These are phyloP conservation scores for Hypomontagnella submonticulosa DNA, from an alignment of 495 filamentous ascomycete species.

Conservation along the genomic window DNA sequence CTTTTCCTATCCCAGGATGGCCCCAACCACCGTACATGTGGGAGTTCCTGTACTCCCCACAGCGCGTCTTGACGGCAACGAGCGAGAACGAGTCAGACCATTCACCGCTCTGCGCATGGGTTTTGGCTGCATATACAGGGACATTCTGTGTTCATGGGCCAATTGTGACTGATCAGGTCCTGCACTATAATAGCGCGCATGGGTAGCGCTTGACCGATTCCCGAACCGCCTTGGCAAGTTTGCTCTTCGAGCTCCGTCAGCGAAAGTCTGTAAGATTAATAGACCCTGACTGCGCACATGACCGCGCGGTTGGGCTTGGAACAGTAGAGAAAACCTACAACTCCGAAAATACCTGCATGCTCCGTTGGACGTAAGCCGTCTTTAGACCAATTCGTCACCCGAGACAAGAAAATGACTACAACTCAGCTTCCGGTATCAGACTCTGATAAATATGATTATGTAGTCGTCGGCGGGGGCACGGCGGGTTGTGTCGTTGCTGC, in stretches of 20 bases:
- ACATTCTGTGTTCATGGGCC: conserved; percentile 6
- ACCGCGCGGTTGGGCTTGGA: conserved; percentile 1
- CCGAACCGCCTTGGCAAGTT: conserved; percentile 40
- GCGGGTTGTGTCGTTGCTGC: conserved; percentile 84
- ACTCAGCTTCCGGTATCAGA: conserved; percentile 67
- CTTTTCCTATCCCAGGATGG: conserved; percentile 27
- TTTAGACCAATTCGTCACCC: conserved; percentile 1
- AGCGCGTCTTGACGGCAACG: conserved; percentile 3
- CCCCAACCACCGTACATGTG: conserved; percentile 24
- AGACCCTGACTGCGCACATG: conserved; percentile 26
- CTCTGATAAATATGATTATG: conserved; percentile 79
- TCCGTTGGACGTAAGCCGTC: conserved; percentile 11
- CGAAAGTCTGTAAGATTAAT: conserved; percentile 32
- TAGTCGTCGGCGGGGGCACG: conserved; percentile 85
- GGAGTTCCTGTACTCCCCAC: conserved; percentile 16
- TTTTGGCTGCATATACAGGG: conserved; percentile 28
- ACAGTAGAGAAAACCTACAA: conserved; percentile 17
- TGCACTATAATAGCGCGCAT: conserved; percentile 14
- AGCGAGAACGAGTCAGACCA: conserved; percentile 36
- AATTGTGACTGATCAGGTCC: conserved; percentile 22
- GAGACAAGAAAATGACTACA: conserved; percentile 64
- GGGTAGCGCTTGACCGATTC: conserved; percentile 26
- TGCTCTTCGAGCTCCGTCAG: conserved; percentile 8
- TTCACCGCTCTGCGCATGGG: conserved; percentile 30
- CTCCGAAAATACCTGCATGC: conserved; percentile 5